These are phyloP conservation scores for Schrenkiella parvula DNA, from an alignment of 345 rosid genomes.

Conservation along the genomic window DNA sequence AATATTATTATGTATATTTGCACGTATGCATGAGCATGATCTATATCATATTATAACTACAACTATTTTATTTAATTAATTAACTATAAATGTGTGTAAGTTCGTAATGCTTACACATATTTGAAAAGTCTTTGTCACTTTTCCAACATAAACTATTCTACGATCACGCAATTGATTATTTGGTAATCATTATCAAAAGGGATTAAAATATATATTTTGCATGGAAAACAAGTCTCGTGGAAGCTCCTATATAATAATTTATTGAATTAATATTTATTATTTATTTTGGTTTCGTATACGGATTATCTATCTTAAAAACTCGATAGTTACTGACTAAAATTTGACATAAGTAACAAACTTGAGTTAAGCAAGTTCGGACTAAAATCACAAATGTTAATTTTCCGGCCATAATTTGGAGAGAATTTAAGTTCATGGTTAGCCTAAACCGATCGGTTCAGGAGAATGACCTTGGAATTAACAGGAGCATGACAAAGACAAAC, in stretches of 20 bases:
- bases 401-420: neutral
- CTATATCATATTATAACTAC: neutral
- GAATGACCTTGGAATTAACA: neutral
- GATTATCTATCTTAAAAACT: neutral
- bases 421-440: neutral
- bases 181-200: neutral
- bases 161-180: constrained; percentile 6
- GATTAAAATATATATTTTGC: neutral
- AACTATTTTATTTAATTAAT: neutral
- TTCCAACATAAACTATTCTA: constrained; percentile 11
- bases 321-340: neutral
- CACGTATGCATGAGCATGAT: constrained; percentile 16
- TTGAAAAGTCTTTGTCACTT: neutral
- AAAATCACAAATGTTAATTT: neutral
- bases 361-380: neutral
- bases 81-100: too few species aligned
- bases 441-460: neutral
- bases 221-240: constrained; percentile 14
- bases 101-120: neutral
- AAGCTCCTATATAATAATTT: neutral
- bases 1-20: neutral
- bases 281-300: neutral
- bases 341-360: neutral
- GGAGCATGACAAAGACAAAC: too few species aligned
- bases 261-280: neutral